Base-by-base conservation (phyloP, 257 asterid species). In the Fraxinus pennsylvanica region DNA sequence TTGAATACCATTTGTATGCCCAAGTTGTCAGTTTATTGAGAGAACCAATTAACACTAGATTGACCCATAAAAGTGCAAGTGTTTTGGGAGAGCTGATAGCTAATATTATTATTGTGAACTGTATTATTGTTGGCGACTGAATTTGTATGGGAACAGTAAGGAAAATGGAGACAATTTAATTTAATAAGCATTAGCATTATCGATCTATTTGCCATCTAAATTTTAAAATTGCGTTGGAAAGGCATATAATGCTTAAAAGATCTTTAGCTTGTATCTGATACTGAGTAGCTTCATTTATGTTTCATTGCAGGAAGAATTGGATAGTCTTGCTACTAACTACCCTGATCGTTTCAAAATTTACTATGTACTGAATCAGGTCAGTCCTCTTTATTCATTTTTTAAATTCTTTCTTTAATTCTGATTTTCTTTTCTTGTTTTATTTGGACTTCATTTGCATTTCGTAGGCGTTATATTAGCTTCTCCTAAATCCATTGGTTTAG, bases 321-420 rank as follows among this genome's bases (percentile, higher is more conserved):
- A 94, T 15, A 71, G 83, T 67, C 85, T 94, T 78, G 88, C 92
- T 67, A 82, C 85, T 70, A 88, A 82, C 79, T 92, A 90, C 81
- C 83, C 91, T 1, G 82, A 81, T 33, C 84, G 87, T 74, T 92
- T 94, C 89, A 83, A 91, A 83, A 74, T 92, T 79, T 90, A 88
- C 87, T 92, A 90, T 38, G 98, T 94, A 13, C 96, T 94, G 43
- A 94, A 94, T 84, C 94, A 92, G 96, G 97, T 81, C 80, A 74
- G 87, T 0, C 25, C 1, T 25, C 6, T 79, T 73, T 72, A 25
- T 63, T 63, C 8, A 9, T 63, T 59, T 10, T 19, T 30, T 17
- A 68, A 68, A 54, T 63, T 76, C 25, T 10, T 9, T 6, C 19
- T 10, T 66, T 8, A 8, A 1, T n/a, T 19, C 66, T 4, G 30